Percentiles rank a stretch among this genome's conserved stretches.
Evolutionary conservation across 495 filamentous ascomycete genomes (phyloP).

Genomic region (Aspergillus homomorphus): DNA sequence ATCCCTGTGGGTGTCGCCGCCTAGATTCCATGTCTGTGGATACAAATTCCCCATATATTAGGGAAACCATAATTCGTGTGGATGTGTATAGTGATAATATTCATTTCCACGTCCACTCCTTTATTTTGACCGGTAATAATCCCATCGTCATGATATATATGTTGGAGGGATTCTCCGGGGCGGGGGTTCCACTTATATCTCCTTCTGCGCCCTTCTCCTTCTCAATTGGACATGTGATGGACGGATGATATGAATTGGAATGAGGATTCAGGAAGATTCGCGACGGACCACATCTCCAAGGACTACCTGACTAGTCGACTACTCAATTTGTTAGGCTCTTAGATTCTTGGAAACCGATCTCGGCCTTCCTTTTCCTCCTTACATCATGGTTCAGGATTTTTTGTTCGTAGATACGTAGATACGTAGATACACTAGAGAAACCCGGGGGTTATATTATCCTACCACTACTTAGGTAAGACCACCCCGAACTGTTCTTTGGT

Average conservation of each 20-base stretch:
- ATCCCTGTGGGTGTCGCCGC: constrained; percentile 35
- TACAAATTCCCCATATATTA: background rate
- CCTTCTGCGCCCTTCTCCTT: background rate
- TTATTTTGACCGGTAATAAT: background rate
- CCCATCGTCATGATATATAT: constrained; percentile 3
- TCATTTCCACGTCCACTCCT: background rate
- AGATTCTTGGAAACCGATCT: too few species aligned
- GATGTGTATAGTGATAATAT: constrained; percentile 7
- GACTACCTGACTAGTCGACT: too few species aligned
- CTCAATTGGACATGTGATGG: background rate
- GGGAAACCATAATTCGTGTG: background rate
- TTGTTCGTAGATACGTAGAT: too few species aligned
- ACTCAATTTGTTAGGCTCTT: too few species aligned
- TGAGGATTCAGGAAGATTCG: too few species aligned
- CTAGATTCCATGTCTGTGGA: constrained; percentile 13
- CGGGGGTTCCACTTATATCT: background rate
- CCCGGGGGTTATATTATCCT: too few species aligned
- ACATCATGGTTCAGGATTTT: too few species aligned
- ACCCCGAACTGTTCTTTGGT: too few species aligned
- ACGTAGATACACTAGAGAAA: too few species aligned
- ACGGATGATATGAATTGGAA: background rate
- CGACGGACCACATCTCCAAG: too few species aligned
- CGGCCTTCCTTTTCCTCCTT: too few species aligned
- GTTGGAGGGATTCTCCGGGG: background rate
- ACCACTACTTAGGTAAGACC: too few species aligned